Base-by-base conservation (phyloP, 108 stramenopile genomes). In the Skeletonema menzelii region DNA sequence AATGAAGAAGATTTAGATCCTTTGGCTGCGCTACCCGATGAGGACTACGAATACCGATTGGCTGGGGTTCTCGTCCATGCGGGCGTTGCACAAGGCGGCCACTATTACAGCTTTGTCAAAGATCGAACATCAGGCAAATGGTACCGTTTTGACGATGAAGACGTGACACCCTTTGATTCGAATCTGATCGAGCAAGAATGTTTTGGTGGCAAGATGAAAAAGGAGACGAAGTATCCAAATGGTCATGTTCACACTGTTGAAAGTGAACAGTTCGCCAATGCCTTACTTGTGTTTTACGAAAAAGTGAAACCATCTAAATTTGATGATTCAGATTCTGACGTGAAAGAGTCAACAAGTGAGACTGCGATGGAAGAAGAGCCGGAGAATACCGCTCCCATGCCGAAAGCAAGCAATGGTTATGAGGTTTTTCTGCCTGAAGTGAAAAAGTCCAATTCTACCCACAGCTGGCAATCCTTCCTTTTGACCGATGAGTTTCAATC, bases 81-180 rank as follows among this genome's bases (percentile, higher is more conserved):
- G 10, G 98, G 98, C 44, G 95, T 98, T 27, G 98, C 98, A 7
- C 97, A 97, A 84, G 98, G 98, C 8, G 98, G 98, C 0, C 98
- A 98, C 65, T 98, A 98, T 85, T 98, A 98, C 85, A 94, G 92
- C 47, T 98, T 96, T 84, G 95, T 98, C 76, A 89, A 88, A 73
- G 96, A 98, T 65, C 85, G 95, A 35, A 87, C 83, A 28, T 74
- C 65, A 46, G 86, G 87, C 35, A 86, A 92, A 59, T 99, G 98
- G 98, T 97, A 93, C 77, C 86, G 90, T 19, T 99, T 97, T 69
- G 98, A 99, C 69, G 98, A 99, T 67, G 98, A 99, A 70, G 98
- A 99, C 75, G 98, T 99, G 1, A 96, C 93, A 34, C 91, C 96
- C 1, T 99, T 98, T 74, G 93, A 97, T 73, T 89, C 96, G 11